Conservation (phyloP, 805 yeast species). For the Metschnikowia corniflorae region DNA sequence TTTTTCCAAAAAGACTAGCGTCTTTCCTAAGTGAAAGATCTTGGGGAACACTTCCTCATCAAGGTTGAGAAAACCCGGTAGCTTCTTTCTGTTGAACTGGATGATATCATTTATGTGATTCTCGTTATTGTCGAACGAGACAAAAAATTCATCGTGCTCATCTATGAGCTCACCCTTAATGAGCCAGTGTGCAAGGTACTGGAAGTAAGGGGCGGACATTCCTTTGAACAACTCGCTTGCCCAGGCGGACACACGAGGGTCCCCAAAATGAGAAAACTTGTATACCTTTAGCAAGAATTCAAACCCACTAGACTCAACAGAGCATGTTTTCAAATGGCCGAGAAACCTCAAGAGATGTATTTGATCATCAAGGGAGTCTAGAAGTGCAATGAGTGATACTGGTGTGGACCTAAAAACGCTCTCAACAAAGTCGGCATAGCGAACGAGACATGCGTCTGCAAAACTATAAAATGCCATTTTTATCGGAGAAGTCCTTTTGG, state of each 20-base stretch:
- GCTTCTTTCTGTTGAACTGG: conserved; percentile 27
- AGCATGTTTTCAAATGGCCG: conserved; percentile 37
- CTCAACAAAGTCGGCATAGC: conserved; percentile 37
- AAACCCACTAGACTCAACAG: conserved; percentile 38
- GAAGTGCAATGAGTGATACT: conserved; percentile 32
- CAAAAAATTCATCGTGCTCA: conserved; percentile 61
- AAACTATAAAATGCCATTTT: conserved; percentile 58
- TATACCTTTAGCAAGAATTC: conserved; percentile 53
- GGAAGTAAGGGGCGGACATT: conserved; percentile 57
- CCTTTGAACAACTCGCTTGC: conserved; percentile 43
- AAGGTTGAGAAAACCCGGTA: conserved; percentile 44
- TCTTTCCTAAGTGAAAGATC: conserved; percentile 68
- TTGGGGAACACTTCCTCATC: conserved; percentile 35
- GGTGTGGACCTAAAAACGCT: conserved; percentile 26
- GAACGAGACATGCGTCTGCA: conserved; percentile 36
- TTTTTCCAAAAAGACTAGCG: conserved; percentile 57
- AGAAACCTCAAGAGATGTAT: conserved; percentile 58
- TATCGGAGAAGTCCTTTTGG: conserved; percentile 44
- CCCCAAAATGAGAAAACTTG: conserved; percentile 60
- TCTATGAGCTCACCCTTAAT: conserved; percentile 59
- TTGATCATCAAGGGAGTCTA: conserved; percentile 45
- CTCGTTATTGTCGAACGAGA: conserved; percentile 28
- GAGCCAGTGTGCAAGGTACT: conserved; percentile 63
- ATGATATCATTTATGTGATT: conserved; percentile 35
- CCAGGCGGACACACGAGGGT: conserved; percentile 43